Conservation (phyloP, 1,139 yeast genomes). For the Saccharomyces hybrid region DNA sequence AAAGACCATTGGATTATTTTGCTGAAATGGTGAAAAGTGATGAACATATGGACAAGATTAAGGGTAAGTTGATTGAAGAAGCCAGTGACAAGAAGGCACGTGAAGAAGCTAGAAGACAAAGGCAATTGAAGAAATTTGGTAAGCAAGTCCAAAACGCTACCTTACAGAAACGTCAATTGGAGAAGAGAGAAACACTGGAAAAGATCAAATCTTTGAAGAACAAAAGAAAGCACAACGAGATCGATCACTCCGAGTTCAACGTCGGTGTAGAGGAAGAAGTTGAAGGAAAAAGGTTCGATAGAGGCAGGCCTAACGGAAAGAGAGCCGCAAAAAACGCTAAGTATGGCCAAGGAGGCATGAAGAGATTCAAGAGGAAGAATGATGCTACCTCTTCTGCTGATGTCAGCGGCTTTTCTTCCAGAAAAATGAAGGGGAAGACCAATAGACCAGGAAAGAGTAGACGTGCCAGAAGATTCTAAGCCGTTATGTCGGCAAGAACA, state of each 20-base stretch:
- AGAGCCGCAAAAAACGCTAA: constrained; percentile 62
- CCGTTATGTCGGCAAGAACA: neutral
- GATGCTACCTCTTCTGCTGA: constrained; percentile 71
- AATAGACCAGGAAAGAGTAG: constrained; percentile 74
- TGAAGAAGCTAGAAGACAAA: constrained; percentile 89
- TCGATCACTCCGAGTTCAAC: constrained; percentile 44
- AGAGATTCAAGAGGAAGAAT: constrained; percentile 64
- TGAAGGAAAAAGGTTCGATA: constrained; percentile 30
- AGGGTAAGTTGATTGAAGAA: constrained; percentile 71
- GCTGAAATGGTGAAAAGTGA: constrained; percentile 99
- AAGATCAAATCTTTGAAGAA: constrained; percentile 83
- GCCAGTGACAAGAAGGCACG: constrained; percentile 89
- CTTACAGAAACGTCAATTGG: constrained; percentile 88
- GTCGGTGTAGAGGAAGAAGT: constrained; percentile 80
- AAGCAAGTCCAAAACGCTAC: constrained; percentile 95
- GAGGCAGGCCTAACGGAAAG: constrained; percentile 52
- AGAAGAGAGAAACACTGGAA: constrained; percentile 84
- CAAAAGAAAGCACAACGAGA: constrained; percentile 73
- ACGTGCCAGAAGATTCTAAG: constrained; percentile 33
- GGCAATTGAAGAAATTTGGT: constrained; percentile 93
- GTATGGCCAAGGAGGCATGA: constrained; percentile 68
- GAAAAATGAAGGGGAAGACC: constrained; percentile 47
- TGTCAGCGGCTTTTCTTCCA: constrained; percentile 52
- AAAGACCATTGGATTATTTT: constrained; percentile 91
- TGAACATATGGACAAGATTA: constrained; percentile 94